Evolutionary conservation across 768 basidiomycete genomes (phyloP), one percentile per base, ranked within the genome.

Genomic region (Phlegmacium glaucopus): DNA sequence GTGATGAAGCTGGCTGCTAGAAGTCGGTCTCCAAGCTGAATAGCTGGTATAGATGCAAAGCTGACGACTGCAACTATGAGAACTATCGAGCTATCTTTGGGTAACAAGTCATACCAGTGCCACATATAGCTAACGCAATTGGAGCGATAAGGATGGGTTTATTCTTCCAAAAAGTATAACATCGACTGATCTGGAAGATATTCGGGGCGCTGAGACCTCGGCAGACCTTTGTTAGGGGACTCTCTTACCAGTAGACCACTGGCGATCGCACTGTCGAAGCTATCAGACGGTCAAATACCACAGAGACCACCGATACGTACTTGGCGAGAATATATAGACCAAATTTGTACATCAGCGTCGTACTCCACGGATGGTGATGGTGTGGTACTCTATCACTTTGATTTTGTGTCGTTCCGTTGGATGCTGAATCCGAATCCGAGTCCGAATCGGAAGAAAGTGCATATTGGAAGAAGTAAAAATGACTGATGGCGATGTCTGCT

Each of bases 381-480:
- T 16, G n/a, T n/a, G n/a, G n/a, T n/a, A n/a, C n/a, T n/a, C n/a
- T n/a, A n/a, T n/a, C n/a, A n/a, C n/a, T 42, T 4, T 15, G 28
- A 16, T 42, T 30, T 27, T 32, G 38, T 35, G 47, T 4, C n/a
- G 18, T 18, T 4, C 22, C 39, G 25, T 35, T 36, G 1, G 44
- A 28, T 4, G 25, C 27, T 10, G 26, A 9, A 9, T 41, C n/a
- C n/a, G n/a, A n/a, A n/a, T n/a, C n/a, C n/a, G n/a, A n/a, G n/a
- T n/a, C n/a, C n/a, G n/a, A 12, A n/a, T 47, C 46, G 6, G 29
- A 22, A 17, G 47, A 40, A 17, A 59, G 36, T 1, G 54, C 53
- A 26, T 56, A 52, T 25, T 53, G 54, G 39, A 61, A 59, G 49
- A 59, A 61, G 42, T 56, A 61, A 28, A 53, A 59, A 11, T 48